phyloP scores from a whole-genome alignment of 805 yeast genomes.

The Novakomyces olei region DNA sequence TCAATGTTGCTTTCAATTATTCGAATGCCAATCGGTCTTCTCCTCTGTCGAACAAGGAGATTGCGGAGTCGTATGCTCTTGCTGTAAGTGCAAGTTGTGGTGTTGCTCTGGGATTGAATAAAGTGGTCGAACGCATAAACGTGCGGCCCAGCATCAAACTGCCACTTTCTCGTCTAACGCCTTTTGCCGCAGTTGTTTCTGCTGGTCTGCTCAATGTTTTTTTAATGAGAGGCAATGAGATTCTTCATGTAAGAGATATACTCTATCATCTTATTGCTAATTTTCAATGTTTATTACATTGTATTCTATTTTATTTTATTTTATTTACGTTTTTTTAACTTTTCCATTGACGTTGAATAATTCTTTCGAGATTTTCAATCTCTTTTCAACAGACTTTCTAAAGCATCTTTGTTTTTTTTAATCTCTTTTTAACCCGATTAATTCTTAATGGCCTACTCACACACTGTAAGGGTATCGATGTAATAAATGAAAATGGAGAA shows the following conservation, averaged over 20 bases:
- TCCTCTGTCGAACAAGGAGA: conserved; percentile 59
- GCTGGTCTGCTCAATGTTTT: conserved; percentile 95
- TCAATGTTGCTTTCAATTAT: conserved; percentile 89
- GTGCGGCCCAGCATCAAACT: conserved; percentile 49
- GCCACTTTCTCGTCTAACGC: conserved; percentile 68
- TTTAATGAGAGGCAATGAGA: conserved; percentile 88
- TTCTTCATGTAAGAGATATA: conserved; percentile 22
- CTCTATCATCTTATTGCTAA: too few relatives aligned
- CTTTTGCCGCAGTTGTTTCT: conserved; percentile 94
- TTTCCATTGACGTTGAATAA: too few relatives aligned
- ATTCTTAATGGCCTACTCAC: too few relatives aligned
- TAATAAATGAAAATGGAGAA: conserved; percentile 15
- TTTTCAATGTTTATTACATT: too few relatives aligned
- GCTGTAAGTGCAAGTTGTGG: conserved; percentile 91
- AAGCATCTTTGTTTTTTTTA: too few relatives aligned
- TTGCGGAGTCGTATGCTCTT: conserved; percentile 54
- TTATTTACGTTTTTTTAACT: too few relatives aligned
- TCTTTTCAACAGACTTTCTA: too few relatives aligned
- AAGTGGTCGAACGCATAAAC: conserved; percentile 69
- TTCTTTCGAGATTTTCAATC: too few relatives aligned
- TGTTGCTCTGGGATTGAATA: conserved; percentile 82
- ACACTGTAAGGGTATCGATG: conserved; percentile 24
- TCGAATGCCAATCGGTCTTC: conserved; percentile 92
- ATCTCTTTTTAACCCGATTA: too few relatives aligned
- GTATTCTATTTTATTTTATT: too few relatives aligned